phyloP scores from a whole-genome alignment of 176 grass and related monocot genomes.

The Hsuehochloa calcarea region DNA sequence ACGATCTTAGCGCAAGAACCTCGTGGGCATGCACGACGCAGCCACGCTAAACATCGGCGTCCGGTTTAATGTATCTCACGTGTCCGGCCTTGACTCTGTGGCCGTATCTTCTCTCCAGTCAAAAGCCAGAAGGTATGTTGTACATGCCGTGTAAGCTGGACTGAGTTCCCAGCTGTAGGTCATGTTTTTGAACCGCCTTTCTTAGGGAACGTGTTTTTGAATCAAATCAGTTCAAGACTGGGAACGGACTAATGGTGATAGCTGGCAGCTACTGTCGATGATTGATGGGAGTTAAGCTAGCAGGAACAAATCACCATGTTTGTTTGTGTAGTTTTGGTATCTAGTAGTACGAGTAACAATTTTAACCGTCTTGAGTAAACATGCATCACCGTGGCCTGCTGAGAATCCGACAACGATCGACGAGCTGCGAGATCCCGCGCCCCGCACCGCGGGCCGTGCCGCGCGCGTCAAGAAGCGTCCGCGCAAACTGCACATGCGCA shows the following conservation, averaged over 20 bases:
- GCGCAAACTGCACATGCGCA: too few relatives aligned
- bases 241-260: background rate
- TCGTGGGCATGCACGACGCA: background rate
- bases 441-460: too few relatives aligned
- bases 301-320: background rate
- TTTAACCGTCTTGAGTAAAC: background rate
- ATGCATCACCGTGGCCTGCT: too few relatives aligned
- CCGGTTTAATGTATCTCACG: slow-evolving; percentile 27
- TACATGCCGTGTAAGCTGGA: background rate
- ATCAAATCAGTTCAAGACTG: background rate
- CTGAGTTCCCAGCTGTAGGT: background rate
- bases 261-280: background rate
- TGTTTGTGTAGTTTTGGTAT: background rate
- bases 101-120: background rate
- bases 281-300: background rate
- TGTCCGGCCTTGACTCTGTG: background rate
- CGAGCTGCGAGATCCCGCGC: too few relatives aligned
- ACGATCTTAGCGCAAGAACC: slow-evolving; percentile 30
- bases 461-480: too few relatives aligned
- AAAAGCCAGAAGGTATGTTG: background rate
- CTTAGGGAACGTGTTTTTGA: background rate
- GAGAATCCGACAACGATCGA: too few relatives aligned
- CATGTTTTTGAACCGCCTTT: background rate
- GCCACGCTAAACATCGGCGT: slow-evolving; percentile 12
- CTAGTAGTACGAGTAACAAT: background rate